Base-by-base conservation (phyloP, 2,329 filamentous ascomycete species). In the Ophiostoma quercus region DNA sequence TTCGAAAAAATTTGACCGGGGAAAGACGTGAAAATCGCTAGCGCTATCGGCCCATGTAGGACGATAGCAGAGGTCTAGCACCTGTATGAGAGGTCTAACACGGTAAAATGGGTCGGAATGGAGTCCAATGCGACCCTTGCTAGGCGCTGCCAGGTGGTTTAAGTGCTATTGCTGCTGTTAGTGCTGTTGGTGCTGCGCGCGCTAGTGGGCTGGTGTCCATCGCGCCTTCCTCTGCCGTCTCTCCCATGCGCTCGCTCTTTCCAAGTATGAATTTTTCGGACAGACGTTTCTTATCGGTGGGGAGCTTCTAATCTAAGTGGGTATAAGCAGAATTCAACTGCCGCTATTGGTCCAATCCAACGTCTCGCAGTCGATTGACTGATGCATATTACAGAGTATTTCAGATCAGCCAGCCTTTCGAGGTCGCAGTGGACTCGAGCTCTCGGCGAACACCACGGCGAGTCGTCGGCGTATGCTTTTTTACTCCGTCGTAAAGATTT, bases 1-100 rank as follows among this genome's bases (percentile, higher is more conserved):
- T 57, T 57, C 51, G 51, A 57, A 57, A 71, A 71, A 71, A 68
- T 66, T 69, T 71, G 57, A 68, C 68, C 70, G 32, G 66, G 57
- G 3, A 68, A 67, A 67, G 25, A 39, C 41, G 67, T 67, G 66
- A 65, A 69, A 67, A 68, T 41, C 39, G n/a, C 67, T 71, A 71
- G 70, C 68, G 70, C 25, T 69, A 71, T 71, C 70, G 70, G 70
- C 66, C 67, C 69, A 54, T 67, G 41, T 39, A 65, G 34, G 9
- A 39, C 19, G 29, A 37, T 14, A 29, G 60, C 12, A 34, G n/a
- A 22, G 32, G 19, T 25, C 16, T 25, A 29, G 11, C 9, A 57
- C 39, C 60, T n/a, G 37, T 66, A 47, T 16, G 14, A 8, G 37
- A 41, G 29, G 29, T 57, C n/a, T 57, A 29, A 12, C 7, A 57